These are phyloP conservation scores for Sordariomycetes sp. DNA, from an alignment of 2,329 filamentous ascomycete genomes.

Conservation along the genomic window DNA sequence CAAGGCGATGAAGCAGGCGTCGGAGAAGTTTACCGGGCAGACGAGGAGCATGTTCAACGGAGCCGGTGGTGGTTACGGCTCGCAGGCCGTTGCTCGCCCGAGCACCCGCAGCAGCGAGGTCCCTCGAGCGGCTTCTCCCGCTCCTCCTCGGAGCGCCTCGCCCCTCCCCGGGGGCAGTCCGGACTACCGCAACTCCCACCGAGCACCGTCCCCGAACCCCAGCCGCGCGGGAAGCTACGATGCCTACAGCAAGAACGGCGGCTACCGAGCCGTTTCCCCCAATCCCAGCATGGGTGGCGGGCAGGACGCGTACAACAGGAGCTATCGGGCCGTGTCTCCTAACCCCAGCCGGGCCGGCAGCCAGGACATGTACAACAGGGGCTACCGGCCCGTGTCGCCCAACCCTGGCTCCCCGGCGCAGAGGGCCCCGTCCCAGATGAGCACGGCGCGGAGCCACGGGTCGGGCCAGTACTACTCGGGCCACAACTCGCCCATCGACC, in stretches of 20 bases:
- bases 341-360: constrained; percentile 37
- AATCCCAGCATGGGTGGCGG: constrained; percentile 41
- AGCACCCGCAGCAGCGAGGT: constrained; percentile 45
- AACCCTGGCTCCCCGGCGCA: constrained; percentile 10
- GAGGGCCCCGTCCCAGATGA: constrained; percentile 22
- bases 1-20: constrained; percentile 89
- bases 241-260: constrained; percentile 18
- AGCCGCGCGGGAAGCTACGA: constrained; percentile 26
- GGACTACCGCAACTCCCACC: constrained; percentile 27
- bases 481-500: constrained; percentile 35
- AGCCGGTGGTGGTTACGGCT: constrained; percentile 16
- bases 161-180: constrained; percentile 41
- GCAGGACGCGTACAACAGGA: constrained; percentile 24
- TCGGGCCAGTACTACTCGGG: constrained; percentile 38
- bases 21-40: constrained; percentile 75
- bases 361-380: constrained; percentile 20
- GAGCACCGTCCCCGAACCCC: constrained; percentile 50
- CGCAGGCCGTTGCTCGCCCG: constrained; percentile 35
- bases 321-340: constrained; percentile 41
- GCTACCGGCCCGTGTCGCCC: constrained; percentile 17
- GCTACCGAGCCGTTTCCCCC: constrained; percentile 41
- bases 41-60: constrained; percentile 61
- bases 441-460: constrained; percentile 26
- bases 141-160: constrained; percentile 48
- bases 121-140: constrained; percentile 52